Conservation (phyloP, 2,329 filamentous ascomycete species). For the Fusarium newnesense region DNA sequence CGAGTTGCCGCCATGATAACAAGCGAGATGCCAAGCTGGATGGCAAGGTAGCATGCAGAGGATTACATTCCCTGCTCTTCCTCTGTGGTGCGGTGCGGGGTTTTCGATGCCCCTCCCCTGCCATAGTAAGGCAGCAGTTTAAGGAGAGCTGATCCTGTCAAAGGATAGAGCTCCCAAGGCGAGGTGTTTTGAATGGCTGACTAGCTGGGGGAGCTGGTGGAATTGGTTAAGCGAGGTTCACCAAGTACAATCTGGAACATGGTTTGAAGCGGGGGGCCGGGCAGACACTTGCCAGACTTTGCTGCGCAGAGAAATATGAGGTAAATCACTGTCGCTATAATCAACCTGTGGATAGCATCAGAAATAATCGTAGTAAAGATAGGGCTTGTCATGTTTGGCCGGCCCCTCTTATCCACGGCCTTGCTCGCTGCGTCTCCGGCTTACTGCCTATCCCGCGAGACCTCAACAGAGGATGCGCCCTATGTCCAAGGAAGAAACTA, state of each 20-base stretch:
- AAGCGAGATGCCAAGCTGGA: background rate
- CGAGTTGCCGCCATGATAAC: background rate
- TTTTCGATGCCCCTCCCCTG: background rate
- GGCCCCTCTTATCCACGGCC: background rate
- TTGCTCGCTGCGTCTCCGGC: background rate
- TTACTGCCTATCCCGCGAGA: background rate
- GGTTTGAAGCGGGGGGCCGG: background rate
- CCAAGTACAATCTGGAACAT: rapidly evolving
- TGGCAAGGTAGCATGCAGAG: background rate
- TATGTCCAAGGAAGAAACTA: background rate
- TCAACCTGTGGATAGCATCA: background rate
- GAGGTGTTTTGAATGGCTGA: background rate
- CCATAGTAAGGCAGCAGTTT: background rate
- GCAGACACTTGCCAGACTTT: background rate
- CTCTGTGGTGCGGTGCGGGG: background rate
- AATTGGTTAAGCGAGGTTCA: background rate
- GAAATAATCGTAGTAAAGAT: background rate
- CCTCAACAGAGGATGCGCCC: background rate
- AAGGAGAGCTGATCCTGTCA: background rate
- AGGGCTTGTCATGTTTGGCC: background rate
- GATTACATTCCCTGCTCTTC: background rate
- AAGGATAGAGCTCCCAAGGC: too few species aligned
- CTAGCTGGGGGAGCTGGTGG: background rate
- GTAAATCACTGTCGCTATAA: background rate
- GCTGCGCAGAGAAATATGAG: background rate